Conservation (phyloP, 495 filamentous ascomycete genomes). For the Aspergillus bridgeri region DNA sequence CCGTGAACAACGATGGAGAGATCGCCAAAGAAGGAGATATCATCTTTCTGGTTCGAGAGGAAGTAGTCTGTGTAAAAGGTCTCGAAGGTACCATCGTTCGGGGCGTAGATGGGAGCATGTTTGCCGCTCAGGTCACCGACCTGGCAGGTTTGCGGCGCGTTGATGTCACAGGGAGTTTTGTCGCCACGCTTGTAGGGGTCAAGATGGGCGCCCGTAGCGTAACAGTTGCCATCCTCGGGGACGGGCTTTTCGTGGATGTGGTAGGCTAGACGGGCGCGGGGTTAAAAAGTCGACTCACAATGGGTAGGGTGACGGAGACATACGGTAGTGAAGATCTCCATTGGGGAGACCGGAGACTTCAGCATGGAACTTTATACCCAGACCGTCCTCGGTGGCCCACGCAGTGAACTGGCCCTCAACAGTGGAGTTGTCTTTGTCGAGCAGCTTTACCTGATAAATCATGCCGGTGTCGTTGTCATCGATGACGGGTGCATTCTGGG, state of each 20-base stretch:
- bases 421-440: constrained; percentile 48
- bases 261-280: constrained; percentile 53
- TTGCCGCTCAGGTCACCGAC: constrained; percentile 84
- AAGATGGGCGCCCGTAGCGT: constrained; percentile 62
- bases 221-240: constrained; percentile 74
- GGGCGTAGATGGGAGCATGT: constrained; percentile 60
- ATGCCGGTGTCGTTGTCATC: constrained; percentile 61
- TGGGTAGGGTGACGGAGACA: not conserved
- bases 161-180: constrained; percentile 58
- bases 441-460: constrained; percentile 58
- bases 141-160: constrained; percentile 66
- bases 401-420: constrained; percentile 61
- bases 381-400: constrained; percentile 50
- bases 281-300: not conserved
- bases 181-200: constrained; percentile 67
- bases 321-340: not conserved
- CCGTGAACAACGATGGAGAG: constrained; percentile 72
- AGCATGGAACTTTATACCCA: constrained; percentile 61
- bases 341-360: constrained; percentile 62
- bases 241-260: constrained; percentile 78
- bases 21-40: constrained; percentile 72
- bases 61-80: constrained; percentile 63
- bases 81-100: constrained; percentile 32
- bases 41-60: constrained; percentile 54
- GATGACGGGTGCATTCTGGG: constrained; percentile 51